A percentile compares a stretch with the other conserved stretches of the same genome.
phyloP scores from a whole-genome alignment of 1,284 basidiomycete genomes.

The Bondarzewia mesenterica region DNA sequence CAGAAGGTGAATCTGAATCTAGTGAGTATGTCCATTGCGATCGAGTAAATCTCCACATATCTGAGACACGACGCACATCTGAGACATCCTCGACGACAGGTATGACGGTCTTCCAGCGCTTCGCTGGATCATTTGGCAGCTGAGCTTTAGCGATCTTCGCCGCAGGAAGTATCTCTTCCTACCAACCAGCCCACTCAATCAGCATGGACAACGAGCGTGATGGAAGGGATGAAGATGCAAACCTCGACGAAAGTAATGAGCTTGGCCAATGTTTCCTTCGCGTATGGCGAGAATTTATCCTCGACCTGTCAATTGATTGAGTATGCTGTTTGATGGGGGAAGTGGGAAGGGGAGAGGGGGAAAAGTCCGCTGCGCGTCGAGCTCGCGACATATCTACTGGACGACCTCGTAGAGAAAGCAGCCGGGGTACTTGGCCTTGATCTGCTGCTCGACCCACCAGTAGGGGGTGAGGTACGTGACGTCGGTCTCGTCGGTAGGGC shows the following conservation, averaged over 20 bases:
- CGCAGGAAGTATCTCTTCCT: slow-evolving; percentile 88
- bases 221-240: slow-evolving; percentile 16
- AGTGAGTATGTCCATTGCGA: no score
- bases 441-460: slow-evolving; percentile 11
- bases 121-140: slow-evolving; percentile 66
- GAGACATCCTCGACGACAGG: slow-evolving; percentile 75
- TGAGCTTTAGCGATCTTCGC: slow-evolving; percentile 75
- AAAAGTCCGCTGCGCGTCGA: neutral
- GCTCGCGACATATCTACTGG: slow-evolving; percentile 1
- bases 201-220: neutral
- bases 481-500: slow-evolving; percentile 8
- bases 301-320: slow-evolving; percentile 52
- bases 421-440: slow-evolving; percentile 12
- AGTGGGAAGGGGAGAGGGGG: neutral
- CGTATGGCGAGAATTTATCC: slow-evolving; percentile 85
- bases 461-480: slow-evolving; percentile 14
- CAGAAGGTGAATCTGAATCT: no score
- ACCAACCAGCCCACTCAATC: slow-evolving; percentile 6
- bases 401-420: slow-evolving; percentile 9
- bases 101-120: slow-evolving; percentile 82
- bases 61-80: no score
- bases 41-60: no score
- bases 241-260: slow-evolving; percentile 85
- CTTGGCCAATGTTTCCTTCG: slow-evolving; percentile 79
- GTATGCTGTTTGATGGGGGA: neutral